Conservation (phyloP, 495 filamentous ascomycete species). For the Lepidopterella palustris region DNA sequence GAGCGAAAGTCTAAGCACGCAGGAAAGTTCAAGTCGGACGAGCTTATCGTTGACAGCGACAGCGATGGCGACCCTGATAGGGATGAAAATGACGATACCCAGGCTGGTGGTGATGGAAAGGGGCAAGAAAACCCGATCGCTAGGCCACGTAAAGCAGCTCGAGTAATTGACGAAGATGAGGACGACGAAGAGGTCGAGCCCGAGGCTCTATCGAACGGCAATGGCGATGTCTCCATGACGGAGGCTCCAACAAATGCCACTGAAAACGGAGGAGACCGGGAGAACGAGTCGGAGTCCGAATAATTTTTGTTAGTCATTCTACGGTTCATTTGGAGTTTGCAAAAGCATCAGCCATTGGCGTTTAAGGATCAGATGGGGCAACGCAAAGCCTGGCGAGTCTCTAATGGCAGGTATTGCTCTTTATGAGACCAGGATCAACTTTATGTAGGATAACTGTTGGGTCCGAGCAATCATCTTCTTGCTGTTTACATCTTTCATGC, state of each 20-base stretch:
- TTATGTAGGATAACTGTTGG: neutral
- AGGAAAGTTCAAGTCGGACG: slow-evolving; percentile 36
- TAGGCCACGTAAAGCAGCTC: slow-evolving; percentile 29
- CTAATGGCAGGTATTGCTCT: neutral
- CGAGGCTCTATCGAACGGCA: neutral
- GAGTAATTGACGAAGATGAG: slow-evolving; percentile 37
- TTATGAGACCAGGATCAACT: neutral
- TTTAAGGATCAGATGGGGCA: neutral
- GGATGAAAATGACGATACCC: neutral
- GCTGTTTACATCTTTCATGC: neutral
- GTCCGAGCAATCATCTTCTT: neutral
- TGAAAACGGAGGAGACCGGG: neutral
- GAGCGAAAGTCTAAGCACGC: slow-evolving; percentile 27
- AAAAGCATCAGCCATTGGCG: neutral
- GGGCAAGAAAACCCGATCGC: slow-evolving; percentile 25
- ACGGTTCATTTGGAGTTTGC: neutral
- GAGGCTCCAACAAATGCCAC: neutral
- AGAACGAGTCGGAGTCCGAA: neutral
- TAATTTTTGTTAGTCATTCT: neutral
- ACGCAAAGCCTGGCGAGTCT: neutral
- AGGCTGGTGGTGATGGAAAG: slow-evolving; percentile 6
- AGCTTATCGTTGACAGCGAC: slow-evolving; percentile 35
- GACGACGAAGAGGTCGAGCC: slow-evolving; percentile 29
- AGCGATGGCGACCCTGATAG: slow-evolving; percentile 29
- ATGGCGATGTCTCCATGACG: neutral